These are phyloP conservation scores for Colletotrichum abscissum DNA, from an alignment of 2,329 filamentous ascomycete species.

Conservation along the genomic window DNA sequence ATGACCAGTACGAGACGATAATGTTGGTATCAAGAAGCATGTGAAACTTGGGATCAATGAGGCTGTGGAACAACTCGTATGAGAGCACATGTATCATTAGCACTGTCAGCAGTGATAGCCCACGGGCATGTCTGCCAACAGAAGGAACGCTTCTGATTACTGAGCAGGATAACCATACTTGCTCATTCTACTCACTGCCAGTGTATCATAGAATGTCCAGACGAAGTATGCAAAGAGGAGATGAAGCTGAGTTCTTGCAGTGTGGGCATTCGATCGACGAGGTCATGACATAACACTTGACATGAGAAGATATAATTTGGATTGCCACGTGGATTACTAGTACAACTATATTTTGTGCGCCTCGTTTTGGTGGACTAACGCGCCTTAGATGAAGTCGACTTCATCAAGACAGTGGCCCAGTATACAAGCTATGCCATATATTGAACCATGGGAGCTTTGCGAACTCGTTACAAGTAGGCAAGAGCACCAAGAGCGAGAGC, in stretches of 20 bases:
- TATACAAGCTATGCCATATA: not conserved
- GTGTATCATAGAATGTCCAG: no score
- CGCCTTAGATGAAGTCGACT: no score
- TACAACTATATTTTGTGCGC: not conserved
- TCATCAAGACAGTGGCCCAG: no score
- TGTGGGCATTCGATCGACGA: no score
- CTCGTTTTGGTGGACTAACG: not conserved
- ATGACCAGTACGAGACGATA: not conserved
- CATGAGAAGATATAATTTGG: no score
- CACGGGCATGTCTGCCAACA: no score
- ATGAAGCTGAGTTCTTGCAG: no score
- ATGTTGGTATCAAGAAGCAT: not conserved
- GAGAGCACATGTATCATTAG: not conserved
- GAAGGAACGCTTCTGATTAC: not conserved
- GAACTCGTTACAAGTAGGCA: slow-evolving; percentile 1
- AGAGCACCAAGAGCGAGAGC: slow-evolving; percentile 25
- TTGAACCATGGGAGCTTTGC: not conserved
- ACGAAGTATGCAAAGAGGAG: no score
- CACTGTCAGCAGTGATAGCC: not conserved
- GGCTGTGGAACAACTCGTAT: not conserved
- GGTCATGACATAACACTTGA: no score
- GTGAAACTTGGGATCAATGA: not conserved
- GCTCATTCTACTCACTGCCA: no score
- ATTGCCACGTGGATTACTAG: not conserved
- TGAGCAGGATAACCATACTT: no score